Evolutionary conservation across 768 basidiomycete species (phyloP), one percentile per base, ranked within the genome.

Genomic region (Psilocybe cubensis): DNA sequence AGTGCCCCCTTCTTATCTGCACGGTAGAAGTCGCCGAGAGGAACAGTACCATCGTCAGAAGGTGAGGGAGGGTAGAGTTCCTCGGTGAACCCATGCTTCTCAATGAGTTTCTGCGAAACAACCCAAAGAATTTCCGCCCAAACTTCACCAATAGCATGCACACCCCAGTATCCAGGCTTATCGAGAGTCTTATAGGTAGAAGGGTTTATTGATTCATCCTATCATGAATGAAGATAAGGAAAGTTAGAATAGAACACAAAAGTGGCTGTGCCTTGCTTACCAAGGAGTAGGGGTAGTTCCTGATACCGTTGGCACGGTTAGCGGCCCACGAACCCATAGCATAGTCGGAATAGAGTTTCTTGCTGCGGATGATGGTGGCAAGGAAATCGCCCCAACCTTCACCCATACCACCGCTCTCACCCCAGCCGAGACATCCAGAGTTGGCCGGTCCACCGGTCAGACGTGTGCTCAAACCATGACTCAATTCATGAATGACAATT

Each of bases 311-410:
- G 1, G 60, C 76, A 28, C 78, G 74, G 74, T 96, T 96, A 11
- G 93, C 87, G 47, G 96, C 96, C 96, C 96, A 99, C 7, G 91
- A 82, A 46, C 96, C 96, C 96, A 98, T 97, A 1, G 89, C 76
- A 65, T 86, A 95, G 70, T 94, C 90, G 3, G 82, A 80, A 75
- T 94, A 92, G 49, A 74, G 74, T 67, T 79, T 79, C 46, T 79
- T 89, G 74, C 89, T 90, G 46, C 95, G 86, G 68, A 95, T 89
- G 0, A 85, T 85, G 0, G 95, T 98, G 4, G 94, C 96, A 48
- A 97, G 75, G 76, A 88, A 94, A 65, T 95, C 92, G 61, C 95
- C 95, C 95, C 95, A 97, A 12, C 95, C 95, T 74, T 97, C 94
- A 63, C 96, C 96, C 96, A 98, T 98, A 23, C 95, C 96, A 35